Conservation (phyloP, 306 rosid species). For the Heteromeles arbutifolia region DNA sequence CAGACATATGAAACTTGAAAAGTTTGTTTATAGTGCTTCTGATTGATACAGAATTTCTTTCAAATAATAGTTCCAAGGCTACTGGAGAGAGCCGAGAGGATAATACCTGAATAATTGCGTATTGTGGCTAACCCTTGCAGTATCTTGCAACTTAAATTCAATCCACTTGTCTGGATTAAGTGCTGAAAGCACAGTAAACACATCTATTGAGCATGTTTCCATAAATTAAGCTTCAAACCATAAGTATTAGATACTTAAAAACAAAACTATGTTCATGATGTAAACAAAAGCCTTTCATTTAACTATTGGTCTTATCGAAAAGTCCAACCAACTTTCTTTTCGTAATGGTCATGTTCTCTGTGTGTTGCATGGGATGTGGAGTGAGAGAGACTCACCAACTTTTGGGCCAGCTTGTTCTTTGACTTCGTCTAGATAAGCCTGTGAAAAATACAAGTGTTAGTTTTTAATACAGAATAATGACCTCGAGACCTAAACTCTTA, state of each 20-base stretch:
- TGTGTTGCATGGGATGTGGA: background rate
- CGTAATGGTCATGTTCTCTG: background rate
- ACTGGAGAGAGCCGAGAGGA: background rate
- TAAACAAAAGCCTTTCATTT: background rate
- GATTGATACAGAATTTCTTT: background rate
- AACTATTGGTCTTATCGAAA: background rate
- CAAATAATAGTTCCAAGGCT: background rate
- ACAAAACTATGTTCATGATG: background rate
- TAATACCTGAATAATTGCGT: slow-evolving; percentile 71
- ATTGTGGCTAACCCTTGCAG: slow-evolving; percentile 82
- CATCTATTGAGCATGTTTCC: background rate
- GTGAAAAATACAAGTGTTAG: slow-evolving; percentile 5
- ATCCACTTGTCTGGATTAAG: slow-evolving; percentile 66
- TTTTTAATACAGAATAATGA: background rate
- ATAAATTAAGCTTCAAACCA: background rate
- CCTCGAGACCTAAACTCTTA: background rate
- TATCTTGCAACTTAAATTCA: slow-evolving; percentile 86
- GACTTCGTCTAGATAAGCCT: slow-evolving; percentile 48
- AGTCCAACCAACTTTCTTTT: background rate
- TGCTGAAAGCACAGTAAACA: slow-evolving; percentile 40
- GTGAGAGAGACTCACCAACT: slow-evolving; percentile 40
- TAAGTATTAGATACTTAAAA: background rate
- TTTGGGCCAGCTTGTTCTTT: slow-evolving; percentile 35
- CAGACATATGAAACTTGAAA: no score
- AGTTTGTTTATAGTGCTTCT: background rate